Evolutionary conservation across 1,139 yeast species (phyloP), one percentile per base, ranked within the genome.

Genomic region (Blastobotrys buckinghamii): DNA sequence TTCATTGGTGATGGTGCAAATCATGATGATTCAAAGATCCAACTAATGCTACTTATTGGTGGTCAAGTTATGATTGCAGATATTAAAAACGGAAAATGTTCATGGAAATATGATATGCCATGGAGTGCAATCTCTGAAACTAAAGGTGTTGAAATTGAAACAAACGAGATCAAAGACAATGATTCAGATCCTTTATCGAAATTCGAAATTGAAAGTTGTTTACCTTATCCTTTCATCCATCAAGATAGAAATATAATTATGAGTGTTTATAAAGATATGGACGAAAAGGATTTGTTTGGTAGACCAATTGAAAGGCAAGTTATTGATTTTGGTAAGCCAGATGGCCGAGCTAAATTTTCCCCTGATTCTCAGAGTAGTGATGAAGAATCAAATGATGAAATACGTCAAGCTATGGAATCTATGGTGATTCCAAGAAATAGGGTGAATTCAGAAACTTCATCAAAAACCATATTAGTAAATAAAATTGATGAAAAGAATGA

Each of bases 191-290:
- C 84, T 1, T 63, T 82, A 36, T 74, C 84, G 0, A 78, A 78
- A 53, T 77, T 80, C 36, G 89, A 82, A 60, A 76, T 83, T 50
- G 87, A 82, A 55, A 78, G 88, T 0, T 77, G 84, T 56, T 68
- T 71, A 19, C 83, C 85, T 1, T 79, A 72, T 55, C 69, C 76
- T 29, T 75, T 75, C 45, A 60, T 78, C 36, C 74, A 78, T 54
- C 74, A 72, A 45, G 74, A 73, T 48, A 58, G 68, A 26, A 62
- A 64, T 2, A 51, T 68, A 29, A 44, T 49, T 15, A 47, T 62
- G 42, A 55, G 59, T 56, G 60, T 49, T 55, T 67, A 57, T 44
- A 56, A 47, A 20, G 48, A 45, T 17, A 35, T 41, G 22, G 52
- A 42, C 19, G 30, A 38, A 24, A 48, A 48, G 15, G 42, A 38